Conservation (phyloP, 192 early-diverging fungal species). For the Borealophlyctis nickersoniae region DNA sequence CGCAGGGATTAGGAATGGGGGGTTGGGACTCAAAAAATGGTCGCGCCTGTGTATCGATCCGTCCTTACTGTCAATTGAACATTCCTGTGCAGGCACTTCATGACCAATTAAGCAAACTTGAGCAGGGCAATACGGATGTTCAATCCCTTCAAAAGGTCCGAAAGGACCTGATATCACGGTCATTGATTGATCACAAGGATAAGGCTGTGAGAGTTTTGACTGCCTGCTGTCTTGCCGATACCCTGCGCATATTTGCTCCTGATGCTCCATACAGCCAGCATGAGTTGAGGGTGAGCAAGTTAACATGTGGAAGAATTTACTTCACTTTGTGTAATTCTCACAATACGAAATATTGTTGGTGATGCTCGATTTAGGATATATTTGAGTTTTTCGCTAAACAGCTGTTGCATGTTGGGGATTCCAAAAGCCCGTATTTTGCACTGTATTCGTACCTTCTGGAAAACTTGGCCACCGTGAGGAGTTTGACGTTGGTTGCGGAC, state of each 20-base stretch:
- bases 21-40: slow-evolving; percentile 1
- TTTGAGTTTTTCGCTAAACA: slow-evolving; percentile 83
- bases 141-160: slow-evolving; percentile 63
- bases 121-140: slow-evolving; percentile 74
- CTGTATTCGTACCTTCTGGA: slow-evolving; percentile 85
- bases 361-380: slow-evolving; percentile 49
- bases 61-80: slow-evolving; percentile 7
- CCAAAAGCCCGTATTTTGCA: slow-evolving; percentile 62
- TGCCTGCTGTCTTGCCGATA: slow-evolving; percentile 87
- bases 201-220: slow-evolving; percentile 65
- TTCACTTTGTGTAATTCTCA: background rate
- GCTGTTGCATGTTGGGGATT: slow-evolving; percentile 61
- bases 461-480: slow-evolving; percentile 79
- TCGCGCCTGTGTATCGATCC: background rate
- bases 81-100: slow-evolving; percentile 64
- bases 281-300: slow-evolving; percentile 65
- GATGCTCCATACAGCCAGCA: slow-evolving; percentile 82
- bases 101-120: slow-evolving; percentile 62
- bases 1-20: too few relatives aligned
- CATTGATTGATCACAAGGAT: slow-evolving; percentile 76
- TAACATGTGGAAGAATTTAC: background rate
- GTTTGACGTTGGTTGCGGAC: slow-evolving; percentile 75
- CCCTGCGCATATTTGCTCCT: slow-evolving; percentile 89
- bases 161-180: slow-evolving; percentile 63
- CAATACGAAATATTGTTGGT: background rate